phyloP scores from a whole-genome alignment of 495 filamentous ascomycete genomes.

The Articulospora tetracladia region DNA sequence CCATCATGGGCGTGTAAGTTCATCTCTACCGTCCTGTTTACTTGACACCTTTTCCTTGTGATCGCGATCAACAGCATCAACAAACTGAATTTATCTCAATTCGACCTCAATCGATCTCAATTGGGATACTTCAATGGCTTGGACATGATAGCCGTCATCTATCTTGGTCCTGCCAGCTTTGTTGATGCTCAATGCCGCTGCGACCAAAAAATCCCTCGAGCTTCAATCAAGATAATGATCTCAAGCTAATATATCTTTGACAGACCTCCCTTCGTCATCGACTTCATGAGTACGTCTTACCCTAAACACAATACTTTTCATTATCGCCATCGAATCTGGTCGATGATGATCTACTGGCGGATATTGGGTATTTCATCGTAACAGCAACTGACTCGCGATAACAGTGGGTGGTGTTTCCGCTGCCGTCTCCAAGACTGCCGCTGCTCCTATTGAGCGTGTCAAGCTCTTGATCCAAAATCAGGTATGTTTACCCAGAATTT shows the following conservation, averaged over 20 bases:
- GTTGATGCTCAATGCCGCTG: slow-evolving; percentile 26
- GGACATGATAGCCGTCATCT: slow-evolving; percentile 11
- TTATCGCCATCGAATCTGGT: slow-evolving; percentile 12
- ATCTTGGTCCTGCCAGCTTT: slow-evolving; percentile 10
- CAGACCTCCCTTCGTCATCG: slow-evolving; percentile 64
- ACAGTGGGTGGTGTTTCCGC: slow-evolving; percentile 99
- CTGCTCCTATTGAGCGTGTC: slow-evolving; percentile 99
- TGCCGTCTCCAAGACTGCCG: slow-evolving; percentile 99
- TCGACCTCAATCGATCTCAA: slow-evolving; percentile 17
- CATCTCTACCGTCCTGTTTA: slow-evolving; percentile 4
- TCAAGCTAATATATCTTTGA: slow-evolving; percentile 33
- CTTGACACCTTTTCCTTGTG: slow-evolving; percentile 1
- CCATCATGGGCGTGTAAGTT: slow-evolving; percentile 89
- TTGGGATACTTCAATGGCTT: slow-evolving; percentile 18
- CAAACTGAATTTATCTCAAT: slow-evolving; percentile 8
- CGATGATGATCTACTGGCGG: slow-evolving; percentile 2
- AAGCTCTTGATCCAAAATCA: slow-evolving; percentile 99
- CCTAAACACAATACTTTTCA: slow-evolving; percentile 6
- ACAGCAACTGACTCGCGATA: slow-evolving; percentile 31
- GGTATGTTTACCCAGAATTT: slow-evolving; percentile 52
- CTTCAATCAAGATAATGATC: slow-evolving; percentile 22
- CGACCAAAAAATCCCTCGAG: slow-evolving; percentile 20
- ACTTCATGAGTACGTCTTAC: slow-evolving; percentile 91
- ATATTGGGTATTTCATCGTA: slow-evolving; percentile 3
- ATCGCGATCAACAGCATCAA: slow-evolving; percentile 17